phyloP scores from a whole-genome alignment of 192 early-diverging fungal genomes.

The Coemansia sp. region DNA sequence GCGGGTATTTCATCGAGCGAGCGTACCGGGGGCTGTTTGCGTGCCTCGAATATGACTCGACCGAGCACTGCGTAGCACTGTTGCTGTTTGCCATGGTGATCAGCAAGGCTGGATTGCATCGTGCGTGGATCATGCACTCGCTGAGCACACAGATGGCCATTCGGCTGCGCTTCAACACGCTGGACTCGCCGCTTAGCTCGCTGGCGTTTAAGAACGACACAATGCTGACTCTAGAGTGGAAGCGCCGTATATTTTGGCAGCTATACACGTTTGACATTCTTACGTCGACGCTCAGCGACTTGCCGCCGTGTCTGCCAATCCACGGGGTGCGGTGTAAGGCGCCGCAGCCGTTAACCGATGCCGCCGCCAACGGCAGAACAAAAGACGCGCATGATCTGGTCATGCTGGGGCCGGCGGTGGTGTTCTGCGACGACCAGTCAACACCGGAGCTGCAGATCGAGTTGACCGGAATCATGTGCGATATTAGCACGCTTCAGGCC shows the following conservation, averaged over 20 bases:
- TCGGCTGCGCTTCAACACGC: conserved; percentile 42
- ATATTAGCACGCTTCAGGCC: conserved; percentile 31
- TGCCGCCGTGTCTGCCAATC: conserved; percentile 31
- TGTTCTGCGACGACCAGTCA: conserved; percentile 36
- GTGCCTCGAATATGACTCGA: conserved; percentile 49
- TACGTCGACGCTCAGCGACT: conserved; percentile 34
- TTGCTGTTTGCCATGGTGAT: conserved; percentile 45
- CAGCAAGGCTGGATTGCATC: conserved; percentile 39
- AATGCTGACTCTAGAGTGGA: conserved; percentile 39
- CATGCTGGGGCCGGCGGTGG: conserved; percentile 34
- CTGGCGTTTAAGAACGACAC: conserved; percentile 30
- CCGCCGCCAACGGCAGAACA: neutral
- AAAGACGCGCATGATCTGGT: neutral
- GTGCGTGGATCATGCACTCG: conserved; percentile 52
- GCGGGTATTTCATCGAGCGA: conserved; percentile 44
- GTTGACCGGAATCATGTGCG: conserved; percentile 38
- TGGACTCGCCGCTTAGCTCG: conserved; percentile 42
- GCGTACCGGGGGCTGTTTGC: conserved; percentile 43
- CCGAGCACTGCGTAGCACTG: conserved; percentile 45
- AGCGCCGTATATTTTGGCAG: conserved; percentile 53
- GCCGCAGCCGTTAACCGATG: conserved; percentile 19
- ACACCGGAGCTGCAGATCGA: conserved; percentile 32
- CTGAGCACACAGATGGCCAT: conserved; percentile 51
- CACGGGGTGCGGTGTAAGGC: conserved; percentile 36
- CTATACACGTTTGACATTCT: conserved; percentile 42